Evolutionary conservation across 2,329 filamentous ascomycete species (phyloP).

Genomic region (Colletotrichum sp.): DNA sequence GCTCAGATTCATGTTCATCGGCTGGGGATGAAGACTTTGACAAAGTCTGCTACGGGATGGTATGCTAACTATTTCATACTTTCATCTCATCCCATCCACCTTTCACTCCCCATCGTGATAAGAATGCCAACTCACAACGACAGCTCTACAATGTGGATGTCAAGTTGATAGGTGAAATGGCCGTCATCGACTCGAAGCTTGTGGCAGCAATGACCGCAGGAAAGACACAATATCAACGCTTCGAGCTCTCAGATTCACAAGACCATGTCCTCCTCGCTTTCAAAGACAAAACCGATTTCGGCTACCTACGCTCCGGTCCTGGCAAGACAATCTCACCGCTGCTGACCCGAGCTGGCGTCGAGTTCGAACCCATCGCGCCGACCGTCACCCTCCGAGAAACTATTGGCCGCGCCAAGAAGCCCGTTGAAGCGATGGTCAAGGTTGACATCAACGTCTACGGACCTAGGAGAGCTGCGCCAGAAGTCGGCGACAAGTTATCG

Average conservation of each 20-base stretch:
- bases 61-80: neutral
- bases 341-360: constrained; percentile 12
- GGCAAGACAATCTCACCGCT: constrained; percentile 23
- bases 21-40: constrained; percentile 11
- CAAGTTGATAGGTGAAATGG: constrained; percentile 28
- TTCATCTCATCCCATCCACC: no score
- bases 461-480: constrained; percentile 11
- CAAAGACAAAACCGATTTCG: constrained; percentile 26
- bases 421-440: constrained; percentile 30
- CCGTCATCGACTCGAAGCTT: constrained; percentile 19
- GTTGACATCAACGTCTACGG: constrained; percentile 44
- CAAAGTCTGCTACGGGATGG: constrained; percentile 31
- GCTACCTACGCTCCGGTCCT: constrained; percentile 24
- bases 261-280: constrained; percentile 27
- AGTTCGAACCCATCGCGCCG: constrained; percentile 26
- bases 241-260: constrained; percentile 20
- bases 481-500: constrained; percentile 33
- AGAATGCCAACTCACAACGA: neutral
- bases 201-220: neutral
- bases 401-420: constrained; percentile 28
- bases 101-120: neutral
- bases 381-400: constrained; percentile 23
- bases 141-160: constrained; percentile 29
- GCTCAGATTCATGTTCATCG: constrained; percentile 4
- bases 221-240: constrained; percentile 18